These are phyloP conservation scores for Fonsecaea multimorphosa DNA, from an alignment of 2,329 filamentous ascomycete species.

Conservation along the genomic window DNA sequence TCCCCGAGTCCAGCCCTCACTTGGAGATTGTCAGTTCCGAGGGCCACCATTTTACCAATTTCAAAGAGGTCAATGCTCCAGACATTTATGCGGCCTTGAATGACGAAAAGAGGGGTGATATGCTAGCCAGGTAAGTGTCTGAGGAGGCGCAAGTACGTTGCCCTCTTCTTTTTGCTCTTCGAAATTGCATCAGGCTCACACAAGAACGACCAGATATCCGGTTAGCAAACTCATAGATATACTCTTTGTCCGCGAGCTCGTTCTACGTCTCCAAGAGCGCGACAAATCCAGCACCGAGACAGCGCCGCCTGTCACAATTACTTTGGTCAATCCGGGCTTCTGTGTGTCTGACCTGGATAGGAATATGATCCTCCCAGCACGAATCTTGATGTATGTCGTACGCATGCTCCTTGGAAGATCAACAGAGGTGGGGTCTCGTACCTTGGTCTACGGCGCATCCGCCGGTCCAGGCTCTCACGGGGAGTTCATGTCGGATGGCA, in stretches of 20 bases:
- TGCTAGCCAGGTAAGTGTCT: conserved; percentile 9
- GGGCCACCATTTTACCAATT: conserved; percentile 36
- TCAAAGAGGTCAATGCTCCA: conserved; percentile 31
- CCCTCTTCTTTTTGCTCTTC: background rate
- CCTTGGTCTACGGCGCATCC: conserved; percentile 35
- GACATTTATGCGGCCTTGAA: conserved; percentile 33
- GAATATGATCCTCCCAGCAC: background rate
- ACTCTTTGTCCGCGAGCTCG: conserved; percentile 37
- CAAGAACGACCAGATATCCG: conserved; percentile 27
- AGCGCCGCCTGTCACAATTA: conserved; percentile 34
- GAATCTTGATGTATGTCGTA: conserved; percentile 15
- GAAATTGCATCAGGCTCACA: background rate
- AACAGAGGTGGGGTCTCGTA: conserved; percentile 36
- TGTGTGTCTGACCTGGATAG: conserved; percentile 34
- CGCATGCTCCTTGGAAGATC: conserved; percentile 30
- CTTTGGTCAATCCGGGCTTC: conserved; percentile 40
- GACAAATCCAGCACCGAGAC: conserved; percentile 5
- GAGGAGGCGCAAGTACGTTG: background rate
- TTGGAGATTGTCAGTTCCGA: conserved; percentile 39
- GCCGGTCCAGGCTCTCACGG: conserved; percentile 27
- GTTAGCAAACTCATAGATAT: conserved; percentile 37
- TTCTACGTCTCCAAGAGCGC: conserved; percentile 15
- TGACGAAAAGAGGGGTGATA: conserved; percentile 25
- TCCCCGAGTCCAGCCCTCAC: conserved; percentile 30
- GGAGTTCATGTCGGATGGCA: conserved; percentile 31